Evolutionary conservation across 176 grass and related monocot species (phyloP).

Genomic region (Triticum dicoccoides): DNA sequence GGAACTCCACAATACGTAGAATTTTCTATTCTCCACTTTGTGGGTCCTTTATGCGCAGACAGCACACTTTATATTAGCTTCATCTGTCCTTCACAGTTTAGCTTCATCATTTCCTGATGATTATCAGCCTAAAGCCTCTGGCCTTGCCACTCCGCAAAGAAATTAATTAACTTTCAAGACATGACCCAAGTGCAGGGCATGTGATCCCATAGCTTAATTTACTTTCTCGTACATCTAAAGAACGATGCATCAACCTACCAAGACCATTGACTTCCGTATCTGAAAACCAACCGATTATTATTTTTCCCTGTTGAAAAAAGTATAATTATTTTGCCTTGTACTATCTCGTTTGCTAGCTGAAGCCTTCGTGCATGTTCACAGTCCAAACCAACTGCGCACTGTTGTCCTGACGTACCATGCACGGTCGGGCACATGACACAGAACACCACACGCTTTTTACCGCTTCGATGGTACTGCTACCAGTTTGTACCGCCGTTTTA

Average conservation of each 20-base stretch:
- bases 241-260: not conserved
- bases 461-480: no score
- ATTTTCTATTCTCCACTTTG: not conserved
- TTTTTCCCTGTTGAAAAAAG: no score
- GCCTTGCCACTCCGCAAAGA: conserved; percentile 26
- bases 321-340: no score
- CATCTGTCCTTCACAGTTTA: not conserved
- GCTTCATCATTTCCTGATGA: conserved; percentile 29
- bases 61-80: not conserved
- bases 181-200: conserved; percentile 23
- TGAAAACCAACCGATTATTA: not conserved
- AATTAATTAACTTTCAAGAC: conserved; percentile 18
- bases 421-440: no score
- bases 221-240: not conserved
- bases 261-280: conserved; percentile 22
- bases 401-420: no score
- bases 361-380: no score
- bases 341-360: no score
- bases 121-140: conserved; percentile 16
- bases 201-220: conserved; percentile 9
- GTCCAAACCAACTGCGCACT: no score
- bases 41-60: conserved; percentile 1
- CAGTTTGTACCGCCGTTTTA: no score
- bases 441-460: no score
- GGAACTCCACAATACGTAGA: conserved; percentile 27